Percentiles rank a stretch among this genome's conserved stretches.
Conservation (phyloP, 1,284 basidiomycete genomes). For the Trametes pubescens region DNA sequence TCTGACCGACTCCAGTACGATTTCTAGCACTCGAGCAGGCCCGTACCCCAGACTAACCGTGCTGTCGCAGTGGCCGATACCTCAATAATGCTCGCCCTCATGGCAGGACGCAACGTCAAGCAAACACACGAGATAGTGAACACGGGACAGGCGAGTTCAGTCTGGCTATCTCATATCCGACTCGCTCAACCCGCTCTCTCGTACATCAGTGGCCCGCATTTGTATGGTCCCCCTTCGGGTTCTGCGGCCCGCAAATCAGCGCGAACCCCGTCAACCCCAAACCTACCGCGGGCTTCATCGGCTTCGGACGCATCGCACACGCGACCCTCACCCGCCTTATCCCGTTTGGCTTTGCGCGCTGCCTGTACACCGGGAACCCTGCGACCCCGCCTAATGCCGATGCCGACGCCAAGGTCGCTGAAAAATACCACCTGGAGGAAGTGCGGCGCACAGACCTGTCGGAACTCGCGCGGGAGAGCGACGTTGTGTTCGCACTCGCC, state of each 20-base stretch:
- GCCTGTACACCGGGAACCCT: conserved; percentile 70
- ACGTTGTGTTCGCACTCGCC: conserved; percentile 86
- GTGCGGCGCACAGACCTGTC: conserved; percentile 71
- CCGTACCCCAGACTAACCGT: conserved; percentile 17
- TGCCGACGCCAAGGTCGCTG: conserved; percentile 61
- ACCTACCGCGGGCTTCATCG: conserved; percentile 88
- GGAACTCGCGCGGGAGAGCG: conserved; percentile 76
- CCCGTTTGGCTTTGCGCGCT: conserved; percentile 78
- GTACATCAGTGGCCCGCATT: conserved; percentile 60
- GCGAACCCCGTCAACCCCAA: conserved; percentile 56
- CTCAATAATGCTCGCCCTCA: conserved; percentile 87
- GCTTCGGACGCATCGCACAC: conserved; percentile 93
- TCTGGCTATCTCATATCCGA: conserved; percentile 32
- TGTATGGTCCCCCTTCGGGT: conserved; percentile 83
- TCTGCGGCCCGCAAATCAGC: conserved; percentile 83
- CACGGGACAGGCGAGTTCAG: conserved; percentile 59
- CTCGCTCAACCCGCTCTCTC: background rate
- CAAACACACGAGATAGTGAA: conserved; percentile 72
- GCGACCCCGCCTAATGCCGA: conserved; percentile 51
- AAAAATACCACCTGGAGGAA: conserved; percentile 56
- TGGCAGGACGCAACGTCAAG: conserved; percentile 85
- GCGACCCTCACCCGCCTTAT: conserved; percentile 79
- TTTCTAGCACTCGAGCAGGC: background rate
- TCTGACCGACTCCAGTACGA: conserved; percentile 83
- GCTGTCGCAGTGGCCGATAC: conserved; percentile 80